A percentile compares a stretch with the other conserved stretches of the same genome.
Conservation (phyloP, 2,329 filamentous ascomycete genomes). For the Aspergillus ochraceus region DNA sequence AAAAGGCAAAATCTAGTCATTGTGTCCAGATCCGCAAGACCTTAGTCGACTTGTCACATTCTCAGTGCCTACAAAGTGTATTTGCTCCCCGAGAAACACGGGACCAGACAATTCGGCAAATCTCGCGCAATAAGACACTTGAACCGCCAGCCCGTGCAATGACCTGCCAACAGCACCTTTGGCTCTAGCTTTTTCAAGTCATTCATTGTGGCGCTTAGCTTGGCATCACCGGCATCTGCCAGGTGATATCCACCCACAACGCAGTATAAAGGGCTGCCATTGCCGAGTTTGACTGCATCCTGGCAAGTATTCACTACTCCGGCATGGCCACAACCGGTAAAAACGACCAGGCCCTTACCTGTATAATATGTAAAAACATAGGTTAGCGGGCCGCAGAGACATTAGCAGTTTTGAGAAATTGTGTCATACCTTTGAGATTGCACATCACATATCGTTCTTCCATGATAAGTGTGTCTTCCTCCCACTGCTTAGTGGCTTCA, state of each 20-base stretch:
- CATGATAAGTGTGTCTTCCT: conserved; percentile 5
- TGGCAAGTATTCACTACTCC: conserved; percentile 7
- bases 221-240: conserved; percentile 7
- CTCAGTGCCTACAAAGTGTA: conserved; percentile 1
- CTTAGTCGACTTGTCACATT: conserved; percentile 11
- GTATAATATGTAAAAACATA: not conserved
- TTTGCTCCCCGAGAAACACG: conserved; percentile 9
- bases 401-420: no score
- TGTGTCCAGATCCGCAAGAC: no score
- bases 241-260: conserved; percentile 9
- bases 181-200: conserved; percentile 6
- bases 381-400: no score
- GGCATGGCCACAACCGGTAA: conserved; percentile 8
- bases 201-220: conserved; percentile 4
- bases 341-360: conserved; percentile 8
- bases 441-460: conserved; percentile 11
- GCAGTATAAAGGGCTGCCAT: conserved; percentile 1
- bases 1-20: no score
- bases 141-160: conserved; percentile 12
- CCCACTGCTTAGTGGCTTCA: not conserved
- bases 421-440: conserved; percentile 9
- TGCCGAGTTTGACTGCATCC: conserved; percentile 4
- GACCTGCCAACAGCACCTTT: conserved; percentile 3
- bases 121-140: conserved; percentile 8
- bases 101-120: conserved; percentile 7